These are phyloP conservation scores for Auxenochlorella pyrenoidosa DNA, from an alignment of 139 green algal species.

Conservation along the genomic window DNA sequence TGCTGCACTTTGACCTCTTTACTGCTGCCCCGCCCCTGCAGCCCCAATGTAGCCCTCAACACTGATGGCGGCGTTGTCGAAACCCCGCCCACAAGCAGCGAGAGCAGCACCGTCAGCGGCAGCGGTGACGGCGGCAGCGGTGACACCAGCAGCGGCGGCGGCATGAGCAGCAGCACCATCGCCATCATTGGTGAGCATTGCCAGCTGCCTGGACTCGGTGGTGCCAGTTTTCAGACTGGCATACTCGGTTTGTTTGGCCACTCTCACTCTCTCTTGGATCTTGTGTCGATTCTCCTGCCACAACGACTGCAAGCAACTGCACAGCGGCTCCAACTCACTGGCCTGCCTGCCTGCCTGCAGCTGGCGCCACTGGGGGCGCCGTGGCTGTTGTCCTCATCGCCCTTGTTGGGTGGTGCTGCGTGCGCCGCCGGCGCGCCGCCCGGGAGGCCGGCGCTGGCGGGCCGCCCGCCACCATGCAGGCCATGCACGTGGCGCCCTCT, in stretches of 20 bases:
- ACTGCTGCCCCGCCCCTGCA: neutral
- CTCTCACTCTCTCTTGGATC: no score
- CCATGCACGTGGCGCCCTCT: neutral
- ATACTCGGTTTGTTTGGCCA: no score
- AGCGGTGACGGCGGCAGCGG: neutral
- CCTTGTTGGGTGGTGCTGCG: neutral
- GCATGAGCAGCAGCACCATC: conserved; percentile 16
- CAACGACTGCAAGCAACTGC: no score
- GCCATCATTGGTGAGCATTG: conserved; percentile 29
- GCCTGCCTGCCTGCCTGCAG: neutral
- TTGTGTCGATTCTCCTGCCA: no score
- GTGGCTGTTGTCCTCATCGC: neutral
- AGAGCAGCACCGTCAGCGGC: neutral
- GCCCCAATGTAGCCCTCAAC: neutral
- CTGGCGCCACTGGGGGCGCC: neutral
- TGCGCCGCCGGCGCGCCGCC: neutral
- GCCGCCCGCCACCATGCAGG: neutral
- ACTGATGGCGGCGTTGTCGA: neutral
- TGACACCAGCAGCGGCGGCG: neutral
- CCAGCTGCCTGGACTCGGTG: no score
- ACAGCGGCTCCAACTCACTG: neutral
- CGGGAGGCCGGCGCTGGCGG: neutral
- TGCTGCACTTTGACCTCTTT: neutral
- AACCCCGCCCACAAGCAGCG: neutral
- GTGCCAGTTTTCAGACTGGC: no score